Evolutionary conservation across 192 early-diverging fungal species (phyloP).

Genomic region (Coemansia sp.): DNA sequence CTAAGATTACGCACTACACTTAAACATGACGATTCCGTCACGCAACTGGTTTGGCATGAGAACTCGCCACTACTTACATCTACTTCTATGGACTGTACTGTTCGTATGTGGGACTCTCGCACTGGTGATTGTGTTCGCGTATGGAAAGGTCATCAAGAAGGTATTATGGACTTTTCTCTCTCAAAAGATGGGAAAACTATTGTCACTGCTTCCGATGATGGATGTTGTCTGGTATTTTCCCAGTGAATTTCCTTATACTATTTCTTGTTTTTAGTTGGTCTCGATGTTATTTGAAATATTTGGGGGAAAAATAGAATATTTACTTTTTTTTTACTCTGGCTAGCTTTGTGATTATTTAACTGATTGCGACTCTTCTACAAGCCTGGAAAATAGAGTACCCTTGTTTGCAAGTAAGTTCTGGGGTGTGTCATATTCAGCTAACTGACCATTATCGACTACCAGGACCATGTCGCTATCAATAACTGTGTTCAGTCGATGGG

Average conservation of each 20-base stretch:
- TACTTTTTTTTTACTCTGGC: background rate
- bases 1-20: conserved; percentile 80
- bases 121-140: conserved; percentile 74
- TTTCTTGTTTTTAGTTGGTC: too few relatives aligned
- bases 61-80: conserved; percentile 70
- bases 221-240: conserved; percentile 68
- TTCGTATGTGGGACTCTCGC: conserved; percentile 88
- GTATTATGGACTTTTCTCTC: conserved; percentile 80
- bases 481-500: conserved; percentile 79
- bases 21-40: conserved; percentile 84
- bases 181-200: conserved; percentile 66
- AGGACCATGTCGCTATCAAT: conserved; percentile 74
- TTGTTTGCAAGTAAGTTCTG: conserved; percentile 10
- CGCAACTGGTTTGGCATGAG: conserved; percentile 67
- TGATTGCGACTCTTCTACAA: conserved; percentile 11
- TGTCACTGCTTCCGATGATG: conserved; percentile 86
- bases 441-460: conserved; percentile 68
- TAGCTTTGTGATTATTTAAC: background rate
- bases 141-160: conserved; percentile 84
- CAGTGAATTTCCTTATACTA: conserved; percentile 7
- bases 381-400: conserved; percentile 14
- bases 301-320: too few relatives aligned
- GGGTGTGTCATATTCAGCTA: conserved; percentile 73
- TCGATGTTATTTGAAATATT: background rate
- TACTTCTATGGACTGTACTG: conserved; percentile 76